Conservation (phyloP, 2,329 filamentous ascomycete genomes). For the Exophiala sideris region DNA sequence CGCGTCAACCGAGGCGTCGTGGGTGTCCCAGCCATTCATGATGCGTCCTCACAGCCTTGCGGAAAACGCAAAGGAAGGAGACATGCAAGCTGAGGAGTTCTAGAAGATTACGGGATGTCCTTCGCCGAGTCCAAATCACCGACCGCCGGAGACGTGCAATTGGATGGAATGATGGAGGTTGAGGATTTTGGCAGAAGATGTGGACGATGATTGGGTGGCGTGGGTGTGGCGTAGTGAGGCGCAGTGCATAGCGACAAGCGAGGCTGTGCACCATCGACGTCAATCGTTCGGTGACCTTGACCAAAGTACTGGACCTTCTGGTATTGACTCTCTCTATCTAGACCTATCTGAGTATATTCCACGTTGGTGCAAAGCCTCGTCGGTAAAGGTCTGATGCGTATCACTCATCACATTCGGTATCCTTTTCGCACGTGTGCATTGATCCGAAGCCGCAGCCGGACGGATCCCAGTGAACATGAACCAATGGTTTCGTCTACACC, state of each 20-base stretch:
- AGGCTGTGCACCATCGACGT: not conserved
- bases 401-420: too few relatives aligned
- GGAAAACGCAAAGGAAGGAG: not conserved
- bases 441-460: too few relatives aligned
- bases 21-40: not conserved
- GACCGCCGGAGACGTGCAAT: not conserved
- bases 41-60: not conserved
- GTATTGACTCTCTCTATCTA: too few relatives aligned
- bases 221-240: not conserved
- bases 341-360: too few relatives aligned
- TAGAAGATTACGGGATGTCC: not conserved
- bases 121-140: not conserved
- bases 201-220: not conserved
- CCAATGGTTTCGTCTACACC: too few relatives aligned
- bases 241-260: not conserved
- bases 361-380: too few relatives aligned
- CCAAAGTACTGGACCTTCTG: not conserved
- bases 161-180: not conserved
- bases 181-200: not conserved
- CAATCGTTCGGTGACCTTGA: not conserved
- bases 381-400: too few relatives aligned
- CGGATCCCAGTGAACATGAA: too few relatives aligned
- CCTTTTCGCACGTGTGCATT: too few relatives aligned
- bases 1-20: conserved; percentile 1
- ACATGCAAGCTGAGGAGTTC: not conserved